Evolutionary conservation across 1,284 basidiomycete species (phyloP), one percentile per base, ranked within the genome.

Genomic region (Microbotryum intermedium): DNA sequence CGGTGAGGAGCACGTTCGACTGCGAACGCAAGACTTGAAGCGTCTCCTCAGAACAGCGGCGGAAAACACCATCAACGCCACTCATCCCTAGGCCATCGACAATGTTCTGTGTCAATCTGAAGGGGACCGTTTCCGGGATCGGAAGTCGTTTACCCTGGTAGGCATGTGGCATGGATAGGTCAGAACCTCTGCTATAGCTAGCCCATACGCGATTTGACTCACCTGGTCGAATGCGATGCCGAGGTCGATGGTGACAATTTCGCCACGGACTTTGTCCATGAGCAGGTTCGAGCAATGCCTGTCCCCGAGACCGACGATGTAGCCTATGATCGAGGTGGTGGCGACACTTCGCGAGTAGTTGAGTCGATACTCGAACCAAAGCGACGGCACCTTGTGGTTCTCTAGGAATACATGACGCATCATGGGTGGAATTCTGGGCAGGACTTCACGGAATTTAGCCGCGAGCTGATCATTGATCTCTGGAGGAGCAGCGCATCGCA

Each of bases 191-290:
- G 13, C 18, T 2, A 18, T 16, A 11, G 21, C 26, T 50, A 50
- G 29, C 20, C 13, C 28, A 34, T 4, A 55, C 23, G 49, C 52
- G 39, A 5, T 39, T 16, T 6, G 13, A 69, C 80, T 70, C 61
- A 88, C 90, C 78, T 91, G 90, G 68, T 97, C 95, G 74, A 98
- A 98, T 0, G 92, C 91, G 58, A 97, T 90, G 2, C 94, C 94
- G 34, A 98, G 81, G 75, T 98, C 94, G 57, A 98, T 98, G 73
- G 97, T 89, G 6, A 93, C 83, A 39, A 94, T 80, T 73, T 97
- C 91, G 25, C 94, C 94, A 13, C 82, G 85, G 42, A 75, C 75
- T 60, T 83, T 83, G 74, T 97, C 92, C 59, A 98, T 79, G 49
- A 98, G 79, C 67, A 98, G 95, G 74, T 98, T 98, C 45, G 87